phyloP scores from a whole-genome alignment of 2,329 filamentous ascomycete genomes.

The Diaporthe caulivora region DNA sequence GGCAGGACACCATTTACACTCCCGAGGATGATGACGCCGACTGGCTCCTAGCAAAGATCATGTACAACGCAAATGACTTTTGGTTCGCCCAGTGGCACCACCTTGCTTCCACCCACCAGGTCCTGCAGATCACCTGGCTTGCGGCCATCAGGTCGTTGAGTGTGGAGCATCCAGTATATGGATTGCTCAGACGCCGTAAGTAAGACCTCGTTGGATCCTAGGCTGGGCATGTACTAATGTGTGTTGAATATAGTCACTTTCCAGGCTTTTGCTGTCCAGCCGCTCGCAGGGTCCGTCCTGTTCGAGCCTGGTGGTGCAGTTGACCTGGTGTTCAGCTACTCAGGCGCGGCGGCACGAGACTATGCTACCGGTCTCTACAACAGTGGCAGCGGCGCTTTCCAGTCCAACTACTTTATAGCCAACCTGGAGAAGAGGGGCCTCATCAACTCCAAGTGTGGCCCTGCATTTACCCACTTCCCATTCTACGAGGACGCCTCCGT shows the following conservation, averaged over 20 bases:
- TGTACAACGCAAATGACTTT: constrained; percentile 62
- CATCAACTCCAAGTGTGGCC: constrained; percentile 51
- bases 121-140: constrained; percentile 57
- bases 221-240: constrained; percentile 23
- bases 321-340: constrained; percentile 50
- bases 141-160: constrained; percentile 61
- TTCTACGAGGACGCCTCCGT: constrained; percentile 57
- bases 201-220: not conserved
- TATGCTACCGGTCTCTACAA: constrained; percentile 48
- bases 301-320: constrained; percentile 48
- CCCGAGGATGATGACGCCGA: constrained; percentile 57
- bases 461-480: constrained; percentile 55
- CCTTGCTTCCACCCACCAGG: constrained; percentile 57
- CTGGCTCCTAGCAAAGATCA: constrained; percentile 64
- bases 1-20: constrained; percentile 58
- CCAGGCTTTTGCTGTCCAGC: constrained; percentile 48
- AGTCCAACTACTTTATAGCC: constrained; percentile 53
- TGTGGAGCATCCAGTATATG: constrained; percentile 57
- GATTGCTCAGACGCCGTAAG: constrained; percentile 52
- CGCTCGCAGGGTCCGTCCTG: constrained; percentile 44
- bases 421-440: constrained; percentile 56
- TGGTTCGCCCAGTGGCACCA: constrained; percentile 59
- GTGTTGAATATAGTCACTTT: constrained; percentile 45
- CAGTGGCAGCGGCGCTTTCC: constrained; percentile 48
- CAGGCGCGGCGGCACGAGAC: constrained; percentile 45